These are phyloP conservation scores for Penicillium taxi DNA, from an alignment of 495 filamentous ascomycete species.

Conservation along the genomic window DNA sequence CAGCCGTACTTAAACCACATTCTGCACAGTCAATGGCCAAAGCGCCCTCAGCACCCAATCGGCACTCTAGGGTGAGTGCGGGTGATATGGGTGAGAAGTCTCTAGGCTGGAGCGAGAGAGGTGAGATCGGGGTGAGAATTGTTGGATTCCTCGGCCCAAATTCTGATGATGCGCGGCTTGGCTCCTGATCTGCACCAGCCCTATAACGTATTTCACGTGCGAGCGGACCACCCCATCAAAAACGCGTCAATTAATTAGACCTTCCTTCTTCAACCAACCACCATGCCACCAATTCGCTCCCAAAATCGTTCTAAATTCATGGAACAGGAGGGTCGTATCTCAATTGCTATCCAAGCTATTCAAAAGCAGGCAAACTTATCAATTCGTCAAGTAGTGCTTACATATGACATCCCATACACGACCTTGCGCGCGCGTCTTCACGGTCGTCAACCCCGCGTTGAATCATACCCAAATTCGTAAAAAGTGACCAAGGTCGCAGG, in stretches of 20 bases:
- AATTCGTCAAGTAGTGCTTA: not conserved
- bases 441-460: not conserved
- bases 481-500: not conserved
- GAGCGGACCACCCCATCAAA: not conserved
- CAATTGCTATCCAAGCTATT: not conserved
- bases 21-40: no score
- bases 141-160: no score
- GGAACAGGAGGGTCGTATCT: not conserved
- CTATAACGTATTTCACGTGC: not conserved
- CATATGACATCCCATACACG: not conserved
- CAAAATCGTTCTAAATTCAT: not conserved
- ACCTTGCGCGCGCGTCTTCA: not conserved
- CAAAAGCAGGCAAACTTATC: not conserved
- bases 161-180: constrained; percentile 2
- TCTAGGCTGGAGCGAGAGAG: no score
- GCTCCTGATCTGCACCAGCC: constrained; percentile 1
- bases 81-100: no score
- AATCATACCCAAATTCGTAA: not conserved
- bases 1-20: no score
- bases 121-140: no score
- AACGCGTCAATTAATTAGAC: not conserved
- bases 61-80: no score
- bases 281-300: constrained; percentile 1
- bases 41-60: no score
- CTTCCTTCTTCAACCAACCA: not conserved